Base-by-base conservation (phyloP, 2,329 filamentous ascomycete species). In the Talaromyces funiculosus region DNA sequence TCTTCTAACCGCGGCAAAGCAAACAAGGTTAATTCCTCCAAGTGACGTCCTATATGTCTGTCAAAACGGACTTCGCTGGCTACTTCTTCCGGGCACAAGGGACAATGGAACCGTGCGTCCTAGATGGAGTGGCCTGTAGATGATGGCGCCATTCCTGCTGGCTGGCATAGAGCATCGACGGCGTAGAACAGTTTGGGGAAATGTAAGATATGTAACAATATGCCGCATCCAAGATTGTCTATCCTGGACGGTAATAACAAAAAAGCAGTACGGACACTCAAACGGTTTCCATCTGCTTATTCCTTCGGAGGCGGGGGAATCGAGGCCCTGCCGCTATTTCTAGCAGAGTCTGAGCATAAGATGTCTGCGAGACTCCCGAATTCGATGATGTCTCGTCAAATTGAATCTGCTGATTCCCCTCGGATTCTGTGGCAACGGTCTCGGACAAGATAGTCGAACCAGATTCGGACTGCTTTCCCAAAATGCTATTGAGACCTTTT, bases 151-250 rank as follows among this genome's bases (percentile, higher is more conserved):
- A 69, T 20, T 60, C 33, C n/a, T 56, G 51, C 22, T 66, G 62
- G 31, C 63, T 64, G n/a, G 57, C 61, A 38, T 69, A 71, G 0
- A 67, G 55, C 16, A 51, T 59, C 18, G 65, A 65, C 0, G 69
- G 63, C 0, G 57, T 63, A 0, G 53, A 3, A 42, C 77, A 78
- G 0, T 63, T 55, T 3, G 64, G 33, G 0, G 67, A 66, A 0
- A 76, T 42, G 38, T 77, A 78, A 80, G 61, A 35, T 79, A 77
- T 3, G 60, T 58, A 43, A 74, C 75, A 0, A 80, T 64, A 54
- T 79, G 77, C 4, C 67, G 74, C 62, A 68, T 71, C 76, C 76
- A 78, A 0, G 69, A 63, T 1, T 22, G n/a, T 12, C 53, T 64
- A 8, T 62, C 64, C 3, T 37, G 64, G 0, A 72, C 64, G 1